phyloP scores from a whole-genome alignment of 2,329 filamentous ascomycete species.

The Aspergillus bombycis region DNA sequence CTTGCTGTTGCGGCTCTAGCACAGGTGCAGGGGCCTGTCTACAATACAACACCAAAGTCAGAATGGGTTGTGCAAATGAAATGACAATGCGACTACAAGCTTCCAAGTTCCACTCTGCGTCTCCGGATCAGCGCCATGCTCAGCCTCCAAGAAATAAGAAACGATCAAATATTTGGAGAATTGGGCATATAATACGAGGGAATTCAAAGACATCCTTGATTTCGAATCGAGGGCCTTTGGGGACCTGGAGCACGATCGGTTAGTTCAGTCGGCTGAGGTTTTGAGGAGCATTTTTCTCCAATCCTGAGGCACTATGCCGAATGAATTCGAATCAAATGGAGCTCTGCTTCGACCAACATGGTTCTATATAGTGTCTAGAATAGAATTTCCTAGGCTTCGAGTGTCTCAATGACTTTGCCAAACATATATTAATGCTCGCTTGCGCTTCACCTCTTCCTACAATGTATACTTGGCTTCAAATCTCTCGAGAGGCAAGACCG shows the following conservation, averaged over 20 bases:
- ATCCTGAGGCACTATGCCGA: not conserved
- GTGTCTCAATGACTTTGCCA: not conserved
- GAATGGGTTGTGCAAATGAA: no score
- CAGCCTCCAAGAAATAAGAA: no score
- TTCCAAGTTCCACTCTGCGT: no score
- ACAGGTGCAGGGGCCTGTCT: no score
- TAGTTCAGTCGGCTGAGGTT: slow-evolving; percentile 20
- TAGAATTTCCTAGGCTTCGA: not conserved
- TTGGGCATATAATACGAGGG: slow-evolving; percentile 34
- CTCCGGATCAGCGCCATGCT: no score
- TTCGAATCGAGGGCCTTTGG: slow-evolving; percentile 35
- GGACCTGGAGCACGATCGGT: slow-evolving; percentile 46
- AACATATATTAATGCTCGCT: not conserved
- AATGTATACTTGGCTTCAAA: not conserved
- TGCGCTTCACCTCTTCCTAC: no score
- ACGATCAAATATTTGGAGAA: no score
- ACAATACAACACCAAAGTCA: no score
- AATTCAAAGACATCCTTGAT: slow-evolving; percentile 33
- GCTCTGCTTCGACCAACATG: not conserved
- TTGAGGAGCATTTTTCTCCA: slow-evolving; percentile 22
- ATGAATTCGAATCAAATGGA: not conserved
- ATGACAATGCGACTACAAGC: no score
- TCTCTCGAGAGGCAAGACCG: not conserved
- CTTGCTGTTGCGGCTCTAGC: no score
- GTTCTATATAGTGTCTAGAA: not conserved